A percentile compares a stretch with the other conserved stretches of the same genome.
These are phyloP conservation scores for Fusarium ambrosium DNA, from an alignment of 2,329 filamentous ascomycete species.

Conservation along the genomic window DNA sequence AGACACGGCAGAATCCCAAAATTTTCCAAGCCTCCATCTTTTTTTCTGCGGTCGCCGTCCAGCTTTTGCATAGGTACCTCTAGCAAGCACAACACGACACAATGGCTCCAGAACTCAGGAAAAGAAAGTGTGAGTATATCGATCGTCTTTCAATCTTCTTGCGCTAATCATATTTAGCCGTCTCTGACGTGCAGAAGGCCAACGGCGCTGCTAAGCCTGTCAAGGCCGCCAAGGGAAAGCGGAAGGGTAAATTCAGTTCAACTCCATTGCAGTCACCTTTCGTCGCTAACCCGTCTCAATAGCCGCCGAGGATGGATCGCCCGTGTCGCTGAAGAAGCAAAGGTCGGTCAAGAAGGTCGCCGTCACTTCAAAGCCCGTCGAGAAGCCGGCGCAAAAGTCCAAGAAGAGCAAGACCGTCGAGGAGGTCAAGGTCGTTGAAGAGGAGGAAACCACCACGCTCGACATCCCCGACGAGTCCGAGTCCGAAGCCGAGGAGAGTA, in stretches of 20 bases:
- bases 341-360: slow-evolving; percentile 55
- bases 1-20: slow-evolving; percentile 53
- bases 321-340: slow-evolving; percentile 60
- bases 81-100: slow-evolving; percentile 42
- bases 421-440: slow-evolving; percentile 43
- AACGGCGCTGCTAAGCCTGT: slow-evolving; percentile 50
- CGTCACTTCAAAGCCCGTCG: slow-evolving; percentile 41
- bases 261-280: neutral
- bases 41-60: slow-evolving; percentile 36
- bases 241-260: slow-evolving; percentile 49
- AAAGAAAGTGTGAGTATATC: slow-evolving; percentile 50
- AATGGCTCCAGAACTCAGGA: slow-evolving; percentile 64
- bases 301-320: slow-evolving; percentile 62
- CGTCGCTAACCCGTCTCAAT: slow-evolving; percentile 43
- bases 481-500: slow-evolving; percentile 58
- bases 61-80: slow-evolving; percentile 35
- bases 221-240: slow-evolving; percentile 56
- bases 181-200: slow-evolving; percentile 49
- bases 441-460: slow-evolving; percentile 45
- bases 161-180: slow-evolving; percentile 44
- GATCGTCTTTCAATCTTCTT: neutral
- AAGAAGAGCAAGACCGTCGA: slow-evolving; percentile 50
- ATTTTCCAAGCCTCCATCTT: slow-evolving; percentile 50
- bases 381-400: slow-evolving; percentile 53
- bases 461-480: slow-evolving; percentile 52